Percentiles rank a stretch among this genome's conserved stretches.
phyloP scores from a whole-genome alignment of 2,329 filamentous ascomycete species.

The Talaromyces sp. region DNA sequence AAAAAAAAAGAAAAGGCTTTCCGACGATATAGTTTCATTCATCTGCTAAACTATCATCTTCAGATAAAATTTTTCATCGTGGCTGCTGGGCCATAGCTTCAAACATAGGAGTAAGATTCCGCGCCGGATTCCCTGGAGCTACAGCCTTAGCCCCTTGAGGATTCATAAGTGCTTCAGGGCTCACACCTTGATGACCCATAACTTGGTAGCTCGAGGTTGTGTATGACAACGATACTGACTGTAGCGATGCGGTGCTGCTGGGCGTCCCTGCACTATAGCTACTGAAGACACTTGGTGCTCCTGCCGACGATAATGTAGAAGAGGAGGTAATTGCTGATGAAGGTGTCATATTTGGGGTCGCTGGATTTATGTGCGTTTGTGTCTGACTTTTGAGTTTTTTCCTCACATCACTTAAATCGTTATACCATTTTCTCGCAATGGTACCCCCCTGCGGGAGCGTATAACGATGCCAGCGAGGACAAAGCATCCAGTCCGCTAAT shows the following conservation, averaged over 20 bases:
- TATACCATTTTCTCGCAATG: slow-evolving; percentile 9
- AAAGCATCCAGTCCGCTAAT: slow-evolving; percentile 12
- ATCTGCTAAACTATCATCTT: not conserved
- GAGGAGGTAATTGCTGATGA: not conserved
- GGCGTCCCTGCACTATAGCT: not conserved
- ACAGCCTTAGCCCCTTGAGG: not conserved
- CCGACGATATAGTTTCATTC: not conserved
- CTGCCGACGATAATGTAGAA: not conserved
- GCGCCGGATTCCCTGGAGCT: not conserved
- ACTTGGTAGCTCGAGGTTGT: not conserved
- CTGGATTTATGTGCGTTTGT: not conserved
- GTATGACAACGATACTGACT: slow-evolving; percentile 1
- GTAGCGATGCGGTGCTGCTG: slow-evolving; percentile 2
- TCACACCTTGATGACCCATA: not conserved
- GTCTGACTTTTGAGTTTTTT: not conserved
- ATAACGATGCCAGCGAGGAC: slow-evolving; percentile 9
- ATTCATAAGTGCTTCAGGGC: not conserved
- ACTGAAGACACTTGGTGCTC: not conserved
- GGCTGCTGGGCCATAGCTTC: slow-evolving; percentile 1
- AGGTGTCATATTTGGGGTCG: not conserved
- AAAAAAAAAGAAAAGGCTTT: not conserved
- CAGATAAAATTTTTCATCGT: slow-evolving; percentile 1
- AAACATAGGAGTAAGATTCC: slow-evolving; percentile 6
- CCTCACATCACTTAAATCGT: slow-evolving; percentile 5
- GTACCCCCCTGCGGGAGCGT: slow-evolving; percentile 1